phyloP scores from a whole-genome alignment of 164 flowering plant species.

The Magnolia changhungtana region DNA sequence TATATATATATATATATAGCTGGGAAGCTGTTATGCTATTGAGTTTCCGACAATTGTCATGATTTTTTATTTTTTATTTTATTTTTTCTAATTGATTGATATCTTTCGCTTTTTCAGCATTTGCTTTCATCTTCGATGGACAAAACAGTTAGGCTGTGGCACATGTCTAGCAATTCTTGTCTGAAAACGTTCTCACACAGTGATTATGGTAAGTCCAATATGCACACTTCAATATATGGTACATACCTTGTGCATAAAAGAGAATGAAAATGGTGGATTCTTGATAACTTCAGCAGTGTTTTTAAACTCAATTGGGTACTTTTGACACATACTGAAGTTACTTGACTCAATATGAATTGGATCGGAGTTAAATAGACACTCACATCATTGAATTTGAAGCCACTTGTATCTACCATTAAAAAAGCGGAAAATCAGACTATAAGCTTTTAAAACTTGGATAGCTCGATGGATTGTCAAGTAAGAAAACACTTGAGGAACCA shows the following conservation, averaged over 20 bases:
- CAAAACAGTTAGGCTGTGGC: conserved; percentile 97
- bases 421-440: no score
- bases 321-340: neutral
- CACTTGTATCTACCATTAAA: no score
- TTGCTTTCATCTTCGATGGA: conserved; percentile 99
- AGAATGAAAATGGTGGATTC: neutral
- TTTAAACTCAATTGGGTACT: neutral
- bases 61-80: neutral
- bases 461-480: no score
- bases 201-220: conserved; percentile 66
- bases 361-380: no score
- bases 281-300: neutral
- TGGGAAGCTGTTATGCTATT: neutral
- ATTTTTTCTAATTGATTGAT: conserved; percentile 4
- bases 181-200: conserved; percentile 88
- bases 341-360: neutral
- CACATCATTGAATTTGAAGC: no score
- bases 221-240: neutral
- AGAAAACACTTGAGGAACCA: no score
- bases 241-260: neutral
- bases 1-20: neutral
- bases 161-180: conserved; percentile 76
- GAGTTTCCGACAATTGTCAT: neutral
- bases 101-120: conserved; percentile 42
- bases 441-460: no score